phyloP scores from a whole-genome alignment of 805 yeast species.

The Phaffomyces opuntiae region DNA sequence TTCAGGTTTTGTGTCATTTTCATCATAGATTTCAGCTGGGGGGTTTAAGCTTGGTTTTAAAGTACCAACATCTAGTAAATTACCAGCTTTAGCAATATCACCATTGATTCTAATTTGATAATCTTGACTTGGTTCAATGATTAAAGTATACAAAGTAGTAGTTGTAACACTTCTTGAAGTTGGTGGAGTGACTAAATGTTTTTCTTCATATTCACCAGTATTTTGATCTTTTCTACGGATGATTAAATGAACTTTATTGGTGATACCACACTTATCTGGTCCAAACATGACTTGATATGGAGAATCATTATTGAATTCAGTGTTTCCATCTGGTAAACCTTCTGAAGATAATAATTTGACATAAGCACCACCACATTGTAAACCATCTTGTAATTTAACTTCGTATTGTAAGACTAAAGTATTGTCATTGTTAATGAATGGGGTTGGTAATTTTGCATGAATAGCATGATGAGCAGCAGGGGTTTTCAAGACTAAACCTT shows the following conservation, averaged over 20 bases:
- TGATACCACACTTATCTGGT: constrained; percentile 83
- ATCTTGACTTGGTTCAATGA: constrained; percentile 55
- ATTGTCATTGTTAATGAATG: constrained; percentile 52
- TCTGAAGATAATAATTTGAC: constrained; percentile 57
- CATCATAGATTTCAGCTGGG: constrained; percentile 54
- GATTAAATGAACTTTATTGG: constrained; percentile 76
- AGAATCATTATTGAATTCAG: constrained; percentile 53
- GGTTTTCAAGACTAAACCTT: constrained; percentile 68
- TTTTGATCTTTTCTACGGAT: constrained; percentile 49
- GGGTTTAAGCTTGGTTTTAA: constrained; percentile 66
- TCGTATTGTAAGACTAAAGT: constrained; percentile 85
- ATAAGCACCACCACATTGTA: constrained; percentile 87
- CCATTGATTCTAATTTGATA: constrained; percentile 85
- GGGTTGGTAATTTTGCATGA: constrained; percentile 48
- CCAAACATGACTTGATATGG: constrained; percentile 90
- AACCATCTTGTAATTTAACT: constrained; percentile 72
- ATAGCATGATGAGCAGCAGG: constrained; percentile 82
- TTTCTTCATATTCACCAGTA: constrained; percentile 56
- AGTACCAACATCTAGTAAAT: constrained; percentile 44
- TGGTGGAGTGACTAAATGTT: constrained; percentile 63
- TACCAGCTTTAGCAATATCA: constrained; percentile 62
- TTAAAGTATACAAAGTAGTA: constrained; percentile 68
- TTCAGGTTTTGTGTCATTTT: constrained; percentile 55
- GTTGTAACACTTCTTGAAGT: constrained; percentile 42
- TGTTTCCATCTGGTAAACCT: constrained; percentile 28